Conservation (phyloP, 1,284 basidiomycete species). For the Sanghuangporus sanghuang region DNA sequence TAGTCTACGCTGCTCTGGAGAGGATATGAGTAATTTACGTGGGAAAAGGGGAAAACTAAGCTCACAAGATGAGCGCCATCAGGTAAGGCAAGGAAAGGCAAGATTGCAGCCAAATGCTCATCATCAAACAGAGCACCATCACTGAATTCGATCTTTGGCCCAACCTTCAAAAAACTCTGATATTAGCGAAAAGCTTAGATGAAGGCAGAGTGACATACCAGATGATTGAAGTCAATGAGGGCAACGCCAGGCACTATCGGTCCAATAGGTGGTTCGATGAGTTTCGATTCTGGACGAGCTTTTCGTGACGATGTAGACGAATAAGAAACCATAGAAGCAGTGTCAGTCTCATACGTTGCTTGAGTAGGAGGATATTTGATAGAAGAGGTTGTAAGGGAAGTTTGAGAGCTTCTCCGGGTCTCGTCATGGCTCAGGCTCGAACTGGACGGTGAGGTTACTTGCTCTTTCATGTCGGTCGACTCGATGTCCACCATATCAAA, state of each 20-base stretch:
- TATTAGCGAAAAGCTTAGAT: slow-evolving; percentile 13
- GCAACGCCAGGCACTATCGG: slow-evolving; percentile 78
- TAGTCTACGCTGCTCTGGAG: slow-evolving; percentile 88
- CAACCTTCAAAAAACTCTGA: slow-evolving; percentile 50
- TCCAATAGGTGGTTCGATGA: slow-evolving; percentile 52
- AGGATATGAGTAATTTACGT: slow-evolving; percentile 3
- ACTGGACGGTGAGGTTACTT: slow-evolving; percentile 12
- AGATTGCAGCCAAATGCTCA: slow-evolving; percentile 73
- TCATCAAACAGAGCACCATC: slow-evolving; percentile 70
- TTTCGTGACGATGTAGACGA: slow-evolving; percentile 66
- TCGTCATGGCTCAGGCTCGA: slow-evolving; percentile 5
- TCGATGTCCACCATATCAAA: neutral
- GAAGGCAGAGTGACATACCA: slow-evolving; percentile 43
- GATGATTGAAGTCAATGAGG: slow-evolving; percentile 86
- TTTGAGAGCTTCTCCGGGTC: slow-evolving; percentile 14
- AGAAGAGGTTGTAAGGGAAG: slow-evolving; percentile 21
- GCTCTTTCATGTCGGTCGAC: neutral
- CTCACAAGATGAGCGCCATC: slow-evolving; percentile 91
- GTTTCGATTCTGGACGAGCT: slow-evolving; percentile 68
- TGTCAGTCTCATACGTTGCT: slow-evolving; percentile 41
- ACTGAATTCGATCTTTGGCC: slow-evolving; percentile 84
- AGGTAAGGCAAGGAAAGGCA: slow-evolving; percentile 96
- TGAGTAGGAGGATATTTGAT: slow-evolving; percentile 54
- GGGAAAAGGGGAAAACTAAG: slow-evolving; percentile 5
- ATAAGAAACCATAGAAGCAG: slow-evolving; percentile 56